Percentiles rank a stretch among this genome's conserved stretches.
Conservation (phyloP, 1,284 basidiomycete species). For the Trichosporon sp. region DNA sequence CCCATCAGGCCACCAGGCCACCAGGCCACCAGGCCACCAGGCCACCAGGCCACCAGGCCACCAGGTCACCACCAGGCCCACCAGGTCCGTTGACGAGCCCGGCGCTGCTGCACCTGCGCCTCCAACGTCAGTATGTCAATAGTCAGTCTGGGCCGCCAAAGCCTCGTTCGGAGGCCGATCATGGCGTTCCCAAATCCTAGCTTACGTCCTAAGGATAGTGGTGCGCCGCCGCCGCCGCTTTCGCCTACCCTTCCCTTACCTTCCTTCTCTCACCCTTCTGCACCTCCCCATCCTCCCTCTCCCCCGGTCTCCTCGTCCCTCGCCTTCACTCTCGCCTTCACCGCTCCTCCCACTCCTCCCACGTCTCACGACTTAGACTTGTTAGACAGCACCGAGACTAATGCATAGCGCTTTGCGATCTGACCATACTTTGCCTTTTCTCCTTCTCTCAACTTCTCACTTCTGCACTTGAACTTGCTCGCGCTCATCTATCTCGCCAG, state of each 20-base stretch:
- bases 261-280: neutral
- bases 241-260: neutral
- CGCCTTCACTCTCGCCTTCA: neutral
- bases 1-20: no score
- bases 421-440: neutral
- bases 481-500: neutral
- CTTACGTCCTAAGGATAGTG: neutral
- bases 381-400: neutral
- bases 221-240: neutral
- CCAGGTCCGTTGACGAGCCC: neutral
- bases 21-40: no score
- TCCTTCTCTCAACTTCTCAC: neutral
- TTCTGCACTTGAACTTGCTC: neutral
- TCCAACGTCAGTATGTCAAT: neutral
- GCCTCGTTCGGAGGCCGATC: slow-evolving; percentile 1
- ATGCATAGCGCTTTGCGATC: neutral
- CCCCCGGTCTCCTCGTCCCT: neutral
- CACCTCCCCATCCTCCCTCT: no score
- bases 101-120: neutral
- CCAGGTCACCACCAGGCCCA: neutral
- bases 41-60: no score
- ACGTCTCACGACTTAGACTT: neutral
- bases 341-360: slow-evolving; percentile 2
- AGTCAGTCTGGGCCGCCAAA: neutral
- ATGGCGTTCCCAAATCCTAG: slow-evolving; percentile 4